Conservation (phyloP, 345 rosid species). For the Dipteronia dyeriana region DNA sequence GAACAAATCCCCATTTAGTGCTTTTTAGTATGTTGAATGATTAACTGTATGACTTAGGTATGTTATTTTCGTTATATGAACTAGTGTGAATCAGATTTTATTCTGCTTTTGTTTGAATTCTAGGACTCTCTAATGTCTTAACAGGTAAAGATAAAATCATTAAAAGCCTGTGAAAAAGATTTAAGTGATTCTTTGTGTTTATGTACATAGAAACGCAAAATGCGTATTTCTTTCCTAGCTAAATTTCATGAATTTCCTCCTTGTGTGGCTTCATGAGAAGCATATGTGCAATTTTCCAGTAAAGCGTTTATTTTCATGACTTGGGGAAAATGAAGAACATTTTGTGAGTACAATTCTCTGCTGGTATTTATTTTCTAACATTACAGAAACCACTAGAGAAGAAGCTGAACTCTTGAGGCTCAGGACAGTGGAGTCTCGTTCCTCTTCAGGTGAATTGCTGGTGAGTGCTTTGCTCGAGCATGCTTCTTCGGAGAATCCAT, state of each 20-base stretch:
- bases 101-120: slow-evolving; percentile 20
- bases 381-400: background rate
- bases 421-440: background rate
- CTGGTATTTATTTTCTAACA: background rate
- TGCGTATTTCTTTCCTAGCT: background rate
- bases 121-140: background rate
- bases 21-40: slow-evolving; percentile 1
- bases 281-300: background rate
- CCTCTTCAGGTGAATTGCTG: background rate
- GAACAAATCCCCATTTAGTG: slow-evolving; percentile 47
- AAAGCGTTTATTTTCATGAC: background rate
- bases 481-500: background rate
- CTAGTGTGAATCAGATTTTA: slow-evolving; percentile 26
- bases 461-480: background rate
- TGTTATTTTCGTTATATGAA: slow-evolving; percentile 12
- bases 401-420: background rate
- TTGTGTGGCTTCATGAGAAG: background rate
- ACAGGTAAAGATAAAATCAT: background rate
- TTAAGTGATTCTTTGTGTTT: slow-evolving; percentile 2
- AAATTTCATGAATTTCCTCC: background rate
- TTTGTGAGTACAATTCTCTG: background rate
- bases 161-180: background rate
- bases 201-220: background rate
- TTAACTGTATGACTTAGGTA: slow-evolving; percentile 13
- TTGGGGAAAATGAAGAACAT: background rate